Conservation (phyloP, 2,329 filamentous ascomycete species). For the Monosporascus sp. region DNA sequence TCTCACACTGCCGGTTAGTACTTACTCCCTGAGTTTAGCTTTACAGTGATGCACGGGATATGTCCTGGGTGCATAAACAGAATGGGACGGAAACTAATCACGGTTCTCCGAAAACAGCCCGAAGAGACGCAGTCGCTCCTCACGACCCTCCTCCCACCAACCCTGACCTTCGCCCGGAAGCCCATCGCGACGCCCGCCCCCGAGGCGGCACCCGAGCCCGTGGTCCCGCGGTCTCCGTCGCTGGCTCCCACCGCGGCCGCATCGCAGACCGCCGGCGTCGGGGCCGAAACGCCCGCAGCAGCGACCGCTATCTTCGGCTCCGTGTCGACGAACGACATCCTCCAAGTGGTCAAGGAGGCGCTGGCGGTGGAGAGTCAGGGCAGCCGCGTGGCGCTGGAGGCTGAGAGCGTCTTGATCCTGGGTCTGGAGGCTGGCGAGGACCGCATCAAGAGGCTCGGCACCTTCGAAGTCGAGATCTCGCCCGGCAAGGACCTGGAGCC, state of each 20-base stretch:
- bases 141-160: slow-evolving; percentile 27
- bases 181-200: slow-evolving; percentile 19
- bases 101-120: slow-evolving; percentile 20
- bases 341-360: slow-evolving; percentile 26
- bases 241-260: slow-evolving; percentile 19
- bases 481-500: slow-evolving; percentile 24
- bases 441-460: slow-evolving; percentile 35
- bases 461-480: slow-evolving; percentile 32
- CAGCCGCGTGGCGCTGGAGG: slow-evolving; percentile 29
- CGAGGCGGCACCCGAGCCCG: slow-evolving; percentile 8
- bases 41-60: no score
- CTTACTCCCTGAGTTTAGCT: neutral
- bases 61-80: neutral
- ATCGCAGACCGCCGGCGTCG: slow-evolving; percentile 8
- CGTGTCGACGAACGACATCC: slow-evolving; percentile 33
- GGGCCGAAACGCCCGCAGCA: slow-evolving; percentile 8
- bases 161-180: slow-evolving; percentile 33
- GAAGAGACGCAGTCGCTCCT: slow-evolving; percentile 30
- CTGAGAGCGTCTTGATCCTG: slow-evolving; percentile 28
- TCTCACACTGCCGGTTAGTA: slow-evolving; percentile 18
- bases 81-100: neutral
- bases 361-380: slow-evolving; percentile 28
- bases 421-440: slow-evolving; percentile 28
- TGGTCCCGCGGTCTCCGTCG: slow-evolving; percentile 19
- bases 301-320: slow-evolving; percentile 35